Evolutionary conservation across 2,329 filamentous ascomycete species (phyloP).

Genomic region (Diaporthe helianthi): DNA sequence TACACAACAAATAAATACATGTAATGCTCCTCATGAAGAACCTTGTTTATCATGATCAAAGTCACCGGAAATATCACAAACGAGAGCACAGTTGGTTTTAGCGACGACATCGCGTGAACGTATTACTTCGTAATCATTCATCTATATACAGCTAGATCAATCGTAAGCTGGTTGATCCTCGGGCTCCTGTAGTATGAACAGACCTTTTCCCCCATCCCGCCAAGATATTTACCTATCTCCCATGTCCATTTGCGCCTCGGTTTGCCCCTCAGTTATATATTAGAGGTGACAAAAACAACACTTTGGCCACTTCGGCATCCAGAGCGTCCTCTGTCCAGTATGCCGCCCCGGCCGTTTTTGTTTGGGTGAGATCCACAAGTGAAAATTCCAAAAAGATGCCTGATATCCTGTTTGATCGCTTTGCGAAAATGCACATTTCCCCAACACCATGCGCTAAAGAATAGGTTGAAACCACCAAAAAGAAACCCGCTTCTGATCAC

Average conservation of each 20-base stretch:
- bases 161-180: neutral
- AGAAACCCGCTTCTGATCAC: neutral
- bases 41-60: neutral
- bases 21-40: neutral
- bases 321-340: neutral
- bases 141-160: conserved; percentile 18
- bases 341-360: conserved; percentile 8
- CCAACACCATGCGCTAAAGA: conserved; percentile 31
- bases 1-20: neutral
- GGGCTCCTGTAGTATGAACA: conserved; percentile 11
- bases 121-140: conserved; percentile 23
- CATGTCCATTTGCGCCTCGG: neutral
- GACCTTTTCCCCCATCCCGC: neutral
- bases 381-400: conserved; percentile 1
- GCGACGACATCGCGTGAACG: neutral
- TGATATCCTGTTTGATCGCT: conserved; percentile 11
- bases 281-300: neutral
- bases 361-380: conserved; percentile 4
- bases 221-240: conserved; percentile 1
- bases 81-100: neutral
- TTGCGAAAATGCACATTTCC: conserved; percentile 20
- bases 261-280: neutral
- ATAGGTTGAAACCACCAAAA: neutral
- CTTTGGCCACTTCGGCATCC: neutral
- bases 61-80: neutral